phyloP scores from a whole-genome alignment of 2,329 filamentous ascomycete genomes.

The Xylariaceae sp. region DNA sequence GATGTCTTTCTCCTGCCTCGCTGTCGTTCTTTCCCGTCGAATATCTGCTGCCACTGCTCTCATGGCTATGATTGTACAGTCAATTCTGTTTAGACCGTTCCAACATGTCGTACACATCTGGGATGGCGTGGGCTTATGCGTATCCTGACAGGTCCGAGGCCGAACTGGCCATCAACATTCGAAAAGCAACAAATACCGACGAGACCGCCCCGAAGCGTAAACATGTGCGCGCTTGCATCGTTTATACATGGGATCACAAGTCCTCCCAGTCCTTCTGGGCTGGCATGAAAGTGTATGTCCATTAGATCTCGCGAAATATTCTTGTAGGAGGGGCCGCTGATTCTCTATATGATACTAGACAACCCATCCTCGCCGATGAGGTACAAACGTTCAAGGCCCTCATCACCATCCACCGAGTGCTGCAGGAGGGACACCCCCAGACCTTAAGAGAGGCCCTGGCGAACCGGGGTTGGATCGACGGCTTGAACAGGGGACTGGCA shows the following conservation, averaged over 20 bases:
- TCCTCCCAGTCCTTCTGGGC: slow-evolving; percentile 95
- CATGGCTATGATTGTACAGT: neutral
- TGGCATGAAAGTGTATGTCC: slow-evolving; percentile 92
- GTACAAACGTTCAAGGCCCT: slow-evolving; percentile 98
- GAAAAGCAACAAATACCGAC: slow-evolving; percentile 72
- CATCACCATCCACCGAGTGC: slow-evolving; percentile 95
- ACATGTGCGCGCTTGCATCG: slow-evolving; percentile 97
- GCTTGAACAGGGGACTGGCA: slow-evolving; percentile 80
- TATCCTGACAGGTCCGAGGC: slow-evolving; percentile 63
- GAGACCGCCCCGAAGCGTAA: slow-evolving; percentile 78
- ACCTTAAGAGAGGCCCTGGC: slow-evolving; percentile 87
- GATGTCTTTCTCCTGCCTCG: neutral
- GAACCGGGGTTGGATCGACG: slow-evolving; percentile 91
- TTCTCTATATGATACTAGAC: slow-evolving; percentile 57
- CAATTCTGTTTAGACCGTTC: neutral
- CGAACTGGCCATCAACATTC: slow-evolving; percentile 73
- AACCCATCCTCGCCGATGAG: slow-evolving; percentile 98
- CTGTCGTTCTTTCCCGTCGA: neutral
- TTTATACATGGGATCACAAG: slow-evolving; percentile 99
- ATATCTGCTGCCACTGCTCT: slow-evolving; percentile 6
- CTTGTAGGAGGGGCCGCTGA: slow-evolving; percentile 22
- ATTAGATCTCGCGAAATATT: neutral
- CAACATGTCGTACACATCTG: slow-evolving; percentile 28
- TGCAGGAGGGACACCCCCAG: slow-evolving; percentile 93
- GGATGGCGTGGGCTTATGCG: slow-evolving; percentile 29